These are phyloP conservation scores for Aspergillus awamori DNA, from an alignment of 2,329 filamentous ascomycete species.

Conservation along the genomic window DNA sequence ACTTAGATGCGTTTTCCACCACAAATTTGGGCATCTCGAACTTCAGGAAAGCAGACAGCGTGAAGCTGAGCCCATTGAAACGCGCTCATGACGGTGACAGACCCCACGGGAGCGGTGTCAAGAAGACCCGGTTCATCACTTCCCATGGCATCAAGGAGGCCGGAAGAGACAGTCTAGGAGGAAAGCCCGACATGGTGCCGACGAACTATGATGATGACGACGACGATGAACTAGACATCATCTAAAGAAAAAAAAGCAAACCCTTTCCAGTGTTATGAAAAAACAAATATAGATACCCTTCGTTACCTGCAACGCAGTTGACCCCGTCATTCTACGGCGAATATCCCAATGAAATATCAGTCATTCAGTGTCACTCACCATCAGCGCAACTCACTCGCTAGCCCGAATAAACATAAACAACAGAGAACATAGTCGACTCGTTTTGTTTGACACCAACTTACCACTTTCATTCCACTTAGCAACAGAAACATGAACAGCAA, in stretches of 20 bases:
- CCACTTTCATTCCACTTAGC: no score
- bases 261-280: slow-evolving; percentile 22
- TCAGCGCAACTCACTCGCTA: neutral
- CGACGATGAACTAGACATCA: slow-evolving; percentile 54
- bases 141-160: slow-evolving; percentile 77
- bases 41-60: slow-evolving; percentile 41
- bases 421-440: no score
- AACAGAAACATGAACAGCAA: no score
- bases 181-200: slow-evolving; percentile 43
- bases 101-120: slow-evolving; percentile 40
- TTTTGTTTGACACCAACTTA: no score
- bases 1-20: slow-evolving; percentile 14
- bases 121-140: slow-evolving; percentile 80
- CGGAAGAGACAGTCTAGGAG: slow-evolving; percentile 71
- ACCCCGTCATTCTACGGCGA: no score
- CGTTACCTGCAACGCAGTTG: neutral
- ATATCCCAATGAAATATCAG: neutral
- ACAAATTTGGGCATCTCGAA: slow-evolving; percentile 28
- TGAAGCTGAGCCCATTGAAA: slow-evolving; percentile 47
- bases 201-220: slow-evolving; percentile 50
- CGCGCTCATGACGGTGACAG: slow-evolving; percentile 40
- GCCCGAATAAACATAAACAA: no score
- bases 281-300: slow-evolving; percentile 13
- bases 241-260: slow-evolving; percentile 27
- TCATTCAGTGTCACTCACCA: neutral